These are phyloP conservation scores for Moniliophthora roreri DNA, from an alignment of 1,284 basidiomycete species.

Conservation along the genomic window DNA sequence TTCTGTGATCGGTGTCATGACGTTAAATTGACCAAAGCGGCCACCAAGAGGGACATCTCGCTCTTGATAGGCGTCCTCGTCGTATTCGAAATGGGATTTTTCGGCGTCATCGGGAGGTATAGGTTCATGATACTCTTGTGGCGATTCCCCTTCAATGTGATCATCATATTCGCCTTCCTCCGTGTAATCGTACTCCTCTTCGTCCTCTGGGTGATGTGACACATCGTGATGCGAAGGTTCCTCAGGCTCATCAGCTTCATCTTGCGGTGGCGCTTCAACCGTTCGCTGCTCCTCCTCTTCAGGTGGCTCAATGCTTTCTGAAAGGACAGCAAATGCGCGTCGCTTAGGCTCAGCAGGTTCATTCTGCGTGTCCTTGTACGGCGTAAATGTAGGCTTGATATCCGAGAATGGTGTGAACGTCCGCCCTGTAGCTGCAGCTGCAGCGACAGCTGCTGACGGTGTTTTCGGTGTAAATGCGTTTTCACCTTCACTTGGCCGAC, in stretches of 20 bases:
- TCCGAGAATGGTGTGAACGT: constrained; percentile 50
- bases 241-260: constrained; percentile 28
- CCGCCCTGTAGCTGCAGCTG: neutral
- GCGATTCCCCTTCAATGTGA: constrained; percentile 25
- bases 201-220: constrained; percentile 2
- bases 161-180: neutral
- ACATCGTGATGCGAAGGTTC: constrained; percentile 15
- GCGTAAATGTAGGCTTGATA: constrained; percentile 35
- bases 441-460: constrained; percentile 21
- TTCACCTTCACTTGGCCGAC: constrained; percentile 48
- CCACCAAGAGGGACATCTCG: constrained; percentile 63
- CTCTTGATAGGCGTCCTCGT: constrained; percentile 36
- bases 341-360: constrained; percentile 9
- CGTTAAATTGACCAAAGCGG: constrained; percentile 75
- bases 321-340: neutral
- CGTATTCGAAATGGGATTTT: constrained; percentile 31
- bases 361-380: constrained; percentile 31
- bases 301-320: constrained; percentile 13
- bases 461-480: constrained; percentile 47
- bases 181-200: constrained; percentile 6
- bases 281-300: constrained; percentile 16
- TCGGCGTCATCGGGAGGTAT: constrained; percentile 10
- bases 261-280: constrained; percentile 29
- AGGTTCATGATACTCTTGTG: constrained; percentile 28
- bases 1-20: constrained; percentile 96